Conservation (phyloP, 768 basidiomycete genomes). For the Trametes sanguinea region DNA sequence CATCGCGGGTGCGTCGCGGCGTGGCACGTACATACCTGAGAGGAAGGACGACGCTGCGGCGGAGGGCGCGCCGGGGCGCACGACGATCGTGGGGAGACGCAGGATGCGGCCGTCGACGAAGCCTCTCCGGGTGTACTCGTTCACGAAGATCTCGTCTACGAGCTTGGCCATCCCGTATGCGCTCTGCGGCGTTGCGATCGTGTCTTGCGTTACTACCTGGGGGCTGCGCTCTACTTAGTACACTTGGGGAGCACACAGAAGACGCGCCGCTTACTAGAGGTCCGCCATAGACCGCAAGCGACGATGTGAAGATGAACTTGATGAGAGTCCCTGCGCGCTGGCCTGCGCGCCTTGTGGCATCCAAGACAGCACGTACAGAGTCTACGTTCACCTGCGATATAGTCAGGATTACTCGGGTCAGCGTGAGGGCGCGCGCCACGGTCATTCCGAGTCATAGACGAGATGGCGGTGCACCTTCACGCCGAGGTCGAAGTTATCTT, state of each 20-base stretch:
- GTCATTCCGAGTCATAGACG: too few relatives aligned
- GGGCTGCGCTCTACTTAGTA: constrained; percentile 32
- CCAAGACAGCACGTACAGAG: constrained; percentile 49
- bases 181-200: constrained; percentile 55
- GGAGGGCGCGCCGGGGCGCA: constrained; percentile 55
- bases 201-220: constrained; percentile 47
- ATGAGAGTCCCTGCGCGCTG: constrained; percentile 30
- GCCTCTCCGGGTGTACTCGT: constrained; percentile 60
- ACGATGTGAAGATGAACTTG: constrained; percentile 62
- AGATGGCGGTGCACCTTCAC: constrained; percentile 37
- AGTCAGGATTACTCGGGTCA: too few relatives aligned
- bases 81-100: constrained; percentile 60
- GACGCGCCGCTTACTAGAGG: constrained; percentile 40
- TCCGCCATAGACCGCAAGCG: constrained; percentile 61
- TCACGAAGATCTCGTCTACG: constrained; percentile 54
- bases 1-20: not conserved
- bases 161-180: constrained; percentile 62
- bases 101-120: constrained; percentile 61
- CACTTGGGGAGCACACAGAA: not conserved
- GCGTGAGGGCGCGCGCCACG: not conserved
- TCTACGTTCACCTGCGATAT: constrained; percentile 52
- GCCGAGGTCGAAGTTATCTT: constrained; percentile 61
- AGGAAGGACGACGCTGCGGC: constrained; percentile 59
- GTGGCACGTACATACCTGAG: constrained; percentile 42
- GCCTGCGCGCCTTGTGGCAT: constrained; percentile 38